Base-by-base conservation (phyloP, 768 basidiomycete species). In the Pisolithus microcarpus region DNA sequence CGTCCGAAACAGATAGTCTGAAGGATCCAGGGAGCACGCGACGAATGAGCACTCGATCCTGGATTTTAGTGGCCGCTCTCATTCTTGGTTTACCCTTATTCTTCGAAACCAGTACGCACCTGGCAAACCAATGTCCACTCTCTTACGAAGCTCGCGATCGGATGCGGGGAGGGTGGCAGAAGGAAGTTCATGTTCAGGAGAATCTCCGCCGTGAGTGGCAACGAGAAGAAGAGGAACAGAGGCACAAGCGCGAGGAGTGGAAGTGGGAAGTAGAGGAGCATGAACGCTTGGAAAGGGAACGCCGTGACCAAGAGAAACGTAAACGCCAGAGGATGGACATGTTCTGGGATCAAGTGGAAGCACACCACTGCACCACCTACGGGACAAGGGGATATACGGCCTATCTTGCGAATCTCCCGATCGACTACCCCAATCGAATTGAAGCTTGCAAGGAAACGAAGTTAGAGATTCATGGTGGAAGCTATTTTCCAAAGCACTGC, bases 301-400 rank as follows among this genome's bases (percentile, higher is more conserved):
- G 60, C 19, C 54, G 48, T 3, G 43, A 39, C 30, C 42, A 23
- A 43, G 52, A 52, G 50, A 56, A 53, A 40, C 50, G 53, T 1
- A 62, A 64, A 23, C 61, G 61, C 2, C 24, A 38, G 15, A 56
- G 45, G 7, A 59, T 64, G 7, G 26, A 50, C 18, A 49, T 70
- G 43, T 61, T 47, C 30, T 66, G 65, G 65, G 54, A 44, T 10
- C 42, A 28, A 1, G 42, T 61, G 23, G 47, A 52, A 16, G 43
- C 50, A 3, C 59, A 63, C 19, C 46, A 56, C 26, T 70, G 69
- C 55, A 58, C 50, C 23, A 58, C 61, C 0, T 68, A 62, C 15
- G 63, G 56, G 1, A 61, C 60, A 24, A 53, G 64, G 30, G 60
- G 62, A 50, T 71, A 68, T 9, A 60, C 62, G 9, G 68, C 69